Conservation (phyloP, 2,329 filamentous ascomycete genomes). For the Aspergillus aculeatus region DNA sequence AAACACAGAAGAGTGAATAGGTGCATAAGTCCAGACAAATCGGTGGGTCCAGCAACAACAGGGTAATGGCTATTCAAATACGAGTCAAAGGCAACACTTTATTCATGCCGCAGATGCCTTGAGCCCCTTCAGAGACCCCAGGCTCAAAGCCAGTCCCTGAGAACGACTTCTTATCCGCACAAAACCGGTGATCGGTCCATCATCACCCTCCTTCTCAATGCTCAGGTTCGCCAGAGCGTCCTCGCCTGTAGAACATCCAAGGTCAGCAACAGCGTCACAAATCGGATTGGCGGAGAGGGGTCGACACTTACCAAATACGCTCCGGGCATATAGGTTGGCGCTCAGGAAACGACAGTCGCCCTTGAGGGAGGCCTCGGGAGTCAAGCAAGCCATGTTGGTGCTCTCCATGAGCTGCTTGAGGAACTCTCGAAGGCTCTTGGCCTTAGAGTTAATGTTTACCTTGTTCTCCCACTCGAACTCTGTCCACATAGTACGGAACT, state of each 20-base stretch:
- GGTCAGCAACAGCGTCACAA: constrained; percentile 21
- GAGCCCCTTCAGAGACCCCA: constrained; percentile 90
- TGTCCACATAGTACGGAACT: constrained; percentile 99
- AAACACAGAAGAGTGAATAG: constrained; percentile 16
- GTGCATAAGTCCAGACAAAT: constrained; percentile 21
- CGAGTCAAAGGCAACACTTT: constrained; percentile 27
- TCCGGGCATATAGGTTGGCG: constrained; percentile 92
- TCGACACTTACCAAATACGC: constrained; percentile 82
- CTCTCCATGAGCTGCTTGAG: constrained; percentile 91
- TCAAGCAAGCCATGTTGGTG: constrained; percentile 98
- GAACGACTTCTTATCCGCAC: constrained; percentile 96
- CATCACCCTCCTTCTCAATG: constrained; percentile 94
- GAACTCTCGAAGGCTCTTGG: constrained; percentile 87
- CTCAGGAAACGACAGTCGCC: constrained; percentile 98
- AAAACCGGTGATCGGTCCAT: constrained; percentile 94
- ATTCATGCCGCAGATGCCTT: constrained; percentile 62
- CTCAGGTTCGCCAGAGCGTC: constrained; percentile 95
- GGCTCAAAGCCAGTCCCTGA: constrained; percentile 87
- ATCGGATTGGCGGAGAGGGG: neutral
- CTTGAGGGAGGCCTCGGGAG: constrained; percentile 92
- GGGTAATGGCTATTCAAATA: constrained; percentile 31
- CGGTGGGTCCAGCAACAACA: constrained; percentile 24
- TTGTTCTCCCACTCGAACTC: constrained; percentile 99
- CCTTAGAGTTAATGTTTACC: constrained; percentile 99
- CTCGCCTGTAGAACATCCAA: constrained; percentile 66